Evolutionary conservation across 345 rosid genomes (phyloP), one percentile per base, ranked within the genome.

Genomic region (Aquilaria sinensis): DNA sequence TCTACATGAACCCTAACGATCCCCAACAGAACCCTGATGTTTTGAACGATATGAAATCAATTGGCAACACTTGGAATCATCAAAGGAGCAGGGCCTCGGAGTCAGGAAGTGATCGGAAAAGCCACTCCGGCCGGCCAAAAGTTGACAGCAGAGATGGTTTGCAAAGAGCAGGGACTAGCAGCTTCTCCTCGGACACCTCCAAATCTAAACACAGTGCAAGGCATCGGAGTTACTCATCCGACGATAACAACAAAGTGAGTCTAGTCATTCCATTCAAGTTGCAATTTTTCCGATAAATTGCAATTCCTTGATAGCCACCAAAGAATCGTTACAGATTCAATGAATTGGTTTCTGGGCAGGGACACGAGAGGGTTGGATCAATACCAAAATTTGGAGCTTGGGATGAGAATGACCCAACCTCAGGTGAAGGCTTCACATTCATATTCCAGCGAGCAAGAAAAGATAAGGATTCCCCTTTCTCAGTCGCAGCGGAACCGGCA

Each of bases 321-420:
- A 23, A 23, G 23, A 23, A 0, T 23, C 1, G 23, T 23, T 23
- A 23, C 23, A 23, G 23, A 23, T 23, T 23, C 23, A 23, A 23
- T 23, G 23, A 23, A 23, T 46, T 48, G 34, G 31, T 68, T 62
- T 41, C 6, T 6, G 47, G 66, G 37, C 47, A 16, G 58, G 74
- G 78, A 83, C 75, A 77, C 66, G 77, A 65, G 2, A 75, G 72
- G 58, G 37, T 47, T 30, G 62, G 76, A 57, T 77, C 90, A 0
- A 63, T 82, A 56, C 87, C 90, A 0, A 80, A 73, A 67, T 85
- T 85, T 43, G 87, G 87, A 32, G 82, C 79, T 1, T 80, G 90
- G 90, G 84, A 85, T 60, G 84, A 85, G 50, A 58, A 47, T 6
- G 90, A 78, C 62, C 85, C 82, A 6, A 55, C 15, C 30, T 76